Conservation (phyloP, 176 grass and related monocot species). For the Zoysia pacifica region DNA sequence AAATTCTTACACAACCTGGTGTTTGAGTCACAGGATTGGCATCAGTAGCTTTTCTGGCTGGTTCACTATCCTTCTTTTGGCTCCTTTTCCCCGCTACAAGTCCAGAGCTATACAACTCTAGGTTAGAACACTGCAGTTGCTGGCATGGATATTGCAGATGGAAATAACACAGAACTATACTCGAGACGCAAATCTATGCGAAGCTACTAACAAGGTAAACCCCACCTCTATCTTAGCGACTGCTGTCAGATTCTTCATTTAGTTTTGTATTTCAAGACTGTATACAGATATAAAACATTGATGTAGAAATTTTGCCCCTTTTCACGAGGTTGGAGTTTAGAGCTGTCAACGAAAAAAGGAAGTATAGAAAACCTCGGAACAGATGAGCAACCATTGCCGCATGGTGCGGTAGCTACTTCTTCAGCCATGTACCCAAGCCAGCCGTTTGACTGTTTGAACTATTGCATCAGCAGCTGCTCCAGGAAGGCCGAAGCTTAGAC, state of each 20-base stretch:
- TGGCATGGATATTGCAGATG: constrained; percentile 80
- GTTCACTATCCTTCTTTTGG: constrained; percentile 58
- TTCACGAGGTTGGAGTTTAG: not conserved
- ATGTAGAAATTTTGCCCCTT: not conserved
- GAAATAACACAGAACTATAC: constrained; percentile 42
- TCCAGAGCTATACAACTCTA: constrained; percentile 59
- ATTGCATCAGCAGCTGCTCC: not conserved
- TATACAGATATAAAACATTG: not conserved
- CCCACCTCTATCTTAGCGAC: not conserved
- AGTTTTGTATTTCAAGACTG: not conserved
- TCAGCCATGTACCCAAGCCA: not conserved
- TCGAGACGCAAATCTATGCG: not conserved
- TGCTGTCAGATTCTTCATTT: constrained; percentile 1
- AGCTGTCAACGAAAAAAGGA: not conserved
- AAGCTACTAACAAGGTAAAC: not conserved
- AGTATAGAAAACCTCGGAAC: not conserved
- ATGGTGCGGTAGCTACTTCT: not conserved
- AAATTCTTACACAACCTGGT: constrained; percentile 20
- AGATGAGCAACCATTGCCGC: not conserved
- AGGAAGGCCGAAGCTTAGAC: not conserved
- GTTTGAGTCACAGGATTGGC: constrained; percentile 57
- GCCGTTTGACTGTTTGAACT: not conserved
- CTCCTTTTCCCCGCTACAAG: constrained; percentile 72
- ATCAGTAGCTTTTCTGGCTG: constrained; percentile 62
- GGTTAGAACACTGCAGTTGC: constrained; percentile 62